Conservation (phyloP, 1,284 basidiomycete genomes). For the Ustilago bromivora region DNA sequence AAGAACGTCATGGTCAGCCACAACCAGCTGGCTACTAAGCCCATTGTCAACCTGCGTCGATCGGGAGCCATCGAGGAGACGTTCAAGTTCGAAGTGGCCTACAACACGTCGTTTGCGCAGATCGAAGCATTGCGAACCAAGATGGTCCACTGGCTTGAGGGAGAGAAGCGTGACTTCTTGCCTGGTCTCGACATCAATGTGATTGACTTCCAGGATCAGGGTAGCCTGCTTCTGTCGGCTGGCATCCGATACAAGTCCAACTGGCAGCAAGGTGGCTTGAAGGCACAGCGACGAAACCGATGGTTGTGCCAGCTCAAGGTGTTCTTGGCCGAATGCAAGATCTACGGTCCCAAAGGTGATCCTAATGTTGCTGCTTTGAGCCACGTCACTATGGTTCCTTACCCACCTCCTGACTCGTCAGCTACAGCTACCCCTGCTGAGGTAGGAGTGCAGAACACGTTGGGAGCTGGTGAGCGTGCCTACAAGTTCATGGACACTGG, state of each 20-base stretch:
- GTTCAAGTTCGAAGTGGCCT: slow-evolving; percentile 84
- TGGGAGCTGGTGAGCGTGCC: slow-evolving; percentile 36
- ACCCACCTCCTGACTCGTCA: slow-evolving; percentile 34
- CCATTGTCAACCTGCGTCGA: slow-evolving; percentile 79
- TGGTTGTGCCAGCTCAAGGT: slow-evolving; percentile 89
- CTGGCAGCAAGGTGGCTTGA: slow-evolving; percentile 79
- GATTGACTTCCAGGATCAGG: slow-evolving; percentile 83
- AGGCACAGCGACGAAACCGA: slow-evolving; percentile 83
- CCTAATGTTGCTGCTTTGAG: slow-evolving; percentile 30
- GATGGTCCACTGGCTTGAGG: slow-evolving; percentile 84
- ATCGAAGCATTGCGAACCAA: slow-evolving; percentile 81
- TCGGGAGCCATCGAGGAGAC: slow-evolving; percentile 80
- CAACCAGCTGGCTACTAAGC: slow-evolving; percentile 63
- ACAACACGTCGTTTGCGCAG: slow-evolving; percentile 83
- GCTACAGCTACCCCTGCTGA: slow-evolving; percentile 28
- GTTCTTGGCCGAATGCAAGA: slow-evolving; percentile 77
- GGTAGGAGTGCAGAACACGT: slow-evolving; percentile 35
- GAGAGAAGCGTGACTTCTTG: slow-evolving; percentile 70
- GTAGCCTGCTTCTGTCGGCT: slow-evolving; percentile 81
- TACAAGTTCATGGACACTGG: slow-evolving; percentile 52
- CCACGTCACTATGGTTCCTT: slow-evolving; percentile 42
- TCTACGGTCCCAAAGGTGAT: slow-evolving; percentile 80
- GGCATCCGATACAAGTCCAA: slow-evolving; percentile 93
- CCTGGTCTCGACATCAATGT: slow-evolving; percentile 68
- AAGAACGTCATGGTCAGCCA: slow-evolving; percentile 51